Evolutionary conservation across 2,329 filamentous ascomycete species (phyloP).

Genomic region (Trichocomaceae sp.): DNA sequence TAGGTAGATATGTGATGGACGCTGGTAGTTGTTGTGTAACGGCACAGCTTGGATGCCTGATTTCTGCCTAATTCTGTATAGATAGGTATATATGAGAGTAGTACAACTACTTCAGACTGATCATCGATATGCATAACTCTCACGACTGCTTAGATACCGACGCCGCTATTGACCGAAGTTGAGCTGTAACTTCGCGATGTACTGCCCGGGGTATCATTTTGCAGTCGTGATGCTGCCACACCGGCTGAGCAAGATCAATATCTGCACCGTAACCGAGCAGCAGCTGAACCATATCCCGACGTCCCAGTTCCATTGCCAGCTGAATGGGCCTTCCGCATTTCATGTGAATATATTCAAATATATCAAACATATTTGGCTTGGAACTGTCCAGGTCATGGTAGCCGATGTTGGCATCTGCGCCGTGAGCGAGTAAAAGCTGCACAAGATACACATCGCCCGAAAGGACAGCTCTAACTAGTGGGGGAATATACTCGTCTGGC

Average conservation of each 20-base stretch:
- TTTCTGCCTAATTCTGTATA: too few species aligned
- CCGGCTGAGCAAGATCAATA: not conserved
- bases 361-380: not conserved
- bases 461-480: not conserved
- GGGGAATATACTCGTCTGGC: slow-evolving; percentile 2
- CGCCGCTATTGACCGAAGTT: not conserved
- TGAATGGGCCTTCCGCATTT: slow-evolving; percentile 1
- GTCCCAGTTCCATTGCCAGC: slow-evolving; percentile 1
- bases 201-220: not conserved
- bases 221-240: slow-evolving; percentile 3
- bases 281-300: not conserved
- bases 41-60: too few species aligned
- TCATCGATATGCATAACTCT: too few species aligned
- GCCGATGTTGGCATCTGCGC: slow-evolving; percentile 1
- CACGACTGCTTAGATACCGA: too few species aligned
- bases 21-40: too few species aligned
- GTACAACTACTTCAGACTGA: too few species aligned
- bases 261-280: slow-evolving; percentile 2
- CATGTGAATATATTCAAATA: not conserved
- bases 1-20: too few species aligned
- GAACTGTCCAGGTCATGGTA: not conserved
- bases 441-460: not conserved
- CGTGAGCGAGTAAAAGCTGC: not conserved
- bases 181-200: not conserved
- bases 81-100: too few species aligned